Base-by-base conservation (phyloP, 352 stramenopile genomes). In the Halophytophthora polymorphica region DNA sequence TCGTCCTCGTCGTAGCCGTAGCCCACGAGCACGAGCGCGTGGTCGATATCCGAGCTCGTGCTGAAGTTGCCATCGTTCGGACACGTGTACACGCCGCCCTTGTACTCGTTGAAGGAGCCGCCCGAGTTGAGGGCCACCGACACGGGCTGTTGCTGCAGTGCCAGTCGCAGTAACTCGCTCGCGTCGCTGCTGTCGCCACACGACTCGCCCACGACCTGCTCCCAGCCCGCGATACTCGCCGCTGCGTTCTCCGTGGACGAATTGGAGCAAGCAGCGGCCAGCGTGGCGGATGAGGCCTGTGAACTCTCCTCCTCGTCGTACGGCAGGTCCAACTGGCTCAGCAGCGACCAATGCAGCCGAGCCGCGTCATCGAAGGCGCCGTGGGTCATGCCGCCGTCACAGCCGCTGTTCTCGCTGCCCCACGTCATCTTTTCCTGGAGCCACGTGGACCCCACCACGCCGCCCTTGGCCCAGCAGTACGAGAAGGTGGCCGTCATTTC, bases 81-180 rank as follows among this genome's bases (percentile, higher is more conserved):
- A 42, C 81, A 91, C 29, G 43, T 58, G 64, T 89, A 90, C 43
- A 91, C 71, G 23, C 83, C 83, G 34, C 69, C 64, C 47, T 89
- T 90, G 75, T 90, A 91, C 48, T 83, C 71, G 43, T 93, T 88
- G 53, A 93, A 90, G 33, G 67, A 59, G 12, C 67, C 71, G n/a
- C 71, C 70, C 21, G 83, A 90, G 68, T 91, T 88, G 42, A 93
- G 77, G 12, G 80, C 83, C 21, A 86, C 83, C 5, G 83, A 86
- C 33, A 93, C 75, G 10, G 83, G 83, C 37, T 90, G 80, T 34
- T 76, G 61, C 52, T 86, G 74, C 28, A 93, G 58, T 33, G 78
- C 80, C 25, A 77, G 44, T 51, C 88, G 87, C 31, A 93, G 71
- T 21, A 93, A 54, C 33, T 78, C 53, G 8, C 62, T 77, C 14